Percentiles rank a stretch among this genome's conserved stretches.
Conservation (phyloP, 1,139 yeast genomes). For the Arxiozyma bovina region DNA sequence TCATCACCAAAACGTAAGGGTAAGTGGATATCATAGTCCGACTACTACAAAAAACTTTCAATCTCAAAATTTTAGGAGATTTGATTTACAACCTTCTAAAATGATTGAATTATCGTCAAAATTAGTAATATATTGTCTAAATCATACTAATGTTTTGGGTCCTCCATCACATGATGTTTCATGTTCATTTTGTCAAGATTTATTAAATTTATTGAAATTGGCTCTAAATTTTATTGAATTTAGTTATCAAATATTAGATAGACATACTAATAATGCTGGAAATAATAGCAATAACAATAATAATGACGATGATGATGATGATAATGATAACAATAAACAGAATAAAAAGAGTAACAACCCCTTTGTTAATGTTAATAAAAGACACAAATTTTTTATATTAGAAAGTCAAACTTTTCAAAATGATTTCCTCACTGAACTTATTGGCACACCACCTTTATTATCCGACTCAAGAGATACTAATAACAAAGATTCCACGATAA, state of each 20-base stretch:
- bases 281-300: background rate
- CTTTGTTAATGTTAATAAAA: slow-evolving; percentile 6
- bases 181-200: slow-evolving; percentile 16
- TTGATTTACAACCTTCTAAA: slow-evolving; percentile 29
- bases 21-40: slow-evolving; percentile 4
- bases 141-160: slow-evolving; percentile 4
- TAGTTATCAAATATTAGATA: slow-evolving; percentile 1
- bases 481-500: slow-evolving; percentile 8
- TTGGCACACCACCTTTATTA: slow-evolving; percentile 24
- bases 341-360: too few species aligned
- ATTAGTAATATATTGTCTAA: slow-evolving; percentile 25
- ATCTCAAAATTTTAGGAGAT: slow-evolving; percentile 26
- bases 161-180: slow-evolving; percentile 3
- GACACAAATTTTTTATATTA: slow-evolving; percentile 1
- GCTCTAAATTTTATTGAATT: slow-evolving; percentile 16
- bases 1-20: background rate
- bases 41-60: slow-evolving; percentile 7
- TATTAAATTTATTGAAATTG: slow-evolving; percentile 14
- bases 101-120: slow-evolving; percentile 24
- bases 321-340: background rate
- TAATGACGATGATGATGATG: background rate
- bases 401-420: background rate
- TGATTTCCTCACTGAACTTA: slow-evolving; percentile 17
- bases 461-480: slow-evolving; percentile 11
- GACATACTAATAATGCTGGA: background rate